These are phyloP conservation scores for Tetracentron sinense DNA, from an alignment of 164 flowering plant genomes.

Conservation along the genomic window DNA sequence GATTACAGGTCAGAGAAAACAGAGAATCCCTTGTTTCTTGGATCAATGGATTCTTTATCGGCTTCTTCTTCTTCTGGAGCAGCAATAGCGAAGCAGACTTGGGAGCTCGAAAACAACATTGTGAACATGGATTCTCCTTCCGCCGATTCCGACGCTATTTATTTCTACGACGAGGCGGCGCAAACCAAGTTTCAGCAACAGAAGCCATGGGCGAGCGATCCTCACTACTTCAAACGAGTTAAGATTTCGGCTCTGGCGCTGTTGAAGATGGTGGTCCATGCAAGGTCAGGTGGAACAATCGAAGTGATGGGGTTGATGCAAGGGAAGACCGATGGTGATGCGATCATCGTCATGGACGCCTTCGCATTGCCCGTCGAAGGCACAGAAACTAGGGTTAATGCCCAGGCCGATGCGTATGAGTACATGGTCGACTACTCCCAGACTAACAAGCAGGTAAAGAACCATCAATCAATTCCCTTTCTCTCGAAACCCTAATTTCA, in stretches of 20 bases:
- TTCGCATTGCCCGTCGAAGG: conserved; percentile 98
- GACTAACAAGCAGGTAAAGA: conserved; percentile 83
- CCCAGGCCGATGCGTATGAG: conserved; percentile 98
- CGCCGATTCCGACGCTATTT: conserved; percentile 58
- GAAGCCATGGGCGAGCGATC: conserved; percentile 88
- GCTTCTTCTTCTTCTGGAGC: conserved; percentile 35
- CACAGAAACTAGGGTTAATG: conserved; percentile 97
- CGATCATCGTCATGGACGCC: conserved; percentile 96
- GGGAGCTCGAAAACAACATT: conserved; percentile 95
- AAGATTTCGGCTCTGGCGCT: conserved; percentile 93
- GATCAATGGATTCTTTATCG: conserved; percentile 22
- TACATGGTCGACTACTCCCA: conserved; percentile 97
- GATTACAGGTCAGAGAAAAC: too few relatives aligned
- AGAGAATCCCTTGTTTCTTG: background rate
- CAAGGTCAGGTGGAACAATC: conserved; percentile 96
- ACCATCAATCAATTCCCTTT: background rate
- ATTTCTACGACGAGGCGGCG: conserved; percentile 75
- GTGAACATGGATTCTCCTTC: conserved; percentile 38
- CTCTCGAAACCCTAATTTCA: background rate
- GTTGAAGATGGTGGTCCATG: conserved; percentile 97
- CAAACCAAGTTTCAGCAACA: conserved; percentile 75
- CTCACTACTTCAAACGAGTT: conserved; percentile 93
- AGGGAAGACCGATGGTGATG: conserved; percentile 90
- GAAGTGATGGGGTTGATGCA: conserved; percentile 99
- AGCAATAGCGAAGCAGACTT: conserved; percentile 67